Evolutionary conservation across 2,329 filamentous ascomycete species (phyloP), one percentile per base, ranked within the genome.

Genomic region (Penicillium brasilianum): DNA sequence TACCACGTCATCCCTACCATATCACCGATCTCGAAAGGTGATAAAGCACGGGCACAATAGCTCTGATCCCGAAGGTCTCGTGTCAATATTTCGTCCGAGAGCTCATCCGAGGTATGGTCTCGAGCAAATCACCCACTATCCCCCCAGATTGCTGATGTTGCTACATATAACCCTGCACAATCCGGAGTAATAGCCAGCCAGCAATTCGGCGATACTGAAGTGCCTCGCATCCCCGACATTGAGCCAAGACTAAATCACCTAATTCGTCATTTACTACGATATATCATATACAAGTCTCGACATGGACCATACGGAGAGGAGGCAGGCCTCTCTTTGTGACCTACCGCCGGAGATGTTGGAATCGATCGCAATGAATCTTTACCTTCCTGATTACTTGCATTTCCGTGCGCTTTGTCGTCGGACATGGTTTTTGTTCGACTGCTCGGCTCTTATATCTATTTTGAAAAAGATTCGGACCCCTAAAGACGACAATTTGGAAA

Each of bases 351-450:
- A 56, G 58, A 46, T 60, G 1, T 52, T 56, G 52, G 58, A 60
- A 46, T 52, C 41, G 28, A 60, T 60, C 53, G 58, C 58, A 44
- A 56, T 52, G 36, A 60, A 56, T 16, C 58, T 60, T 52, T n/a
- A 25, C 53, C 39, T 60, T 56, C 52, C 30, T 46, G 58, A 60
- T 57, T 60, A 60, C 58, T 56, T 60, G 37, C 58, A 28, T 52
- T 60, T 60, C 58, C 36, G 53, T 56, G 58, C 58, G 37, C 22
- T 56, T 60, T 60, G 58, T 53, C 46, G n/a, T 16, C 30, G 14
- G 53, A 60, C 58, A 44, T 56, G 52, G 53, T 32, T 18, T 37
- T 28, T 52, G 25, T 60, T 60, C 28, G 28, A 36, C 25, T 36
- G 46, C 10, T 8, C 34, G 44, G 37, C 52, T 53, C 53, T 60